phyloP scores from a whole-genome alignment of 345 rosid species.

The Balakata baccata region DNA sequence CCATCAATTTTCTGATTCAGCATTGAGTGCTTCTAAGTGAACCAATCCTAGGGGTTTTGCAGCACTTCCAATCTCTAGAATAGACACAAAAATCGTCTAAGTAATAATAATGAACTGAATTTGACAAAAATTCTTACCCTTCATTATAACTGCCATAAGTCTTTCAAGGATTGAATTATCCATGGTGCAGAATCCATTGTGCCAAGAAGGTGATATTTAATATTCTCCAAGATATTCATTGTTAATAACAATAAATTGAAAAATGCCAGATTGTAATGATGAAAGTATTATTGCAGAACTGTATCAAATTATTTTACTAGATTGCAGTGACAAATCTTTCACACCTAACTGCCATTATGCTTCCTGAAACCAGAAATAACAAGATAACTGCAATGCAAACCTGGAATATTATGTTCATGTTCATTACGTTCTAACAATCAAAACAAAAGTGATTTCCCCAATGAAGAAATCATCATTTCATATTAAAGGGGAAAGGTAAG shows the following conservation, averaged over 20 bases:
- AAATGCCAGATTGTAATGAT: not conserved
- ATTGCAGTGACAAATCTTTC: not conserved
- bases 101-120: not conserved
- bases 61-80: not conserved
- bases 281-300: not conserved
- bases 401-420: not conserved
- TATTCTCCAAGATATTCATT: not conserved
- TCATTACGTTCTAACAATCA: not conserved
- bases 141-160: not conserved
- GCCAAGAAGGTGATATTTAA: not conserved
- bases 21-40: not conserved
- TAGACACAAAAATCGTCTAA: not conserved
- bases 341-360: not conserved
- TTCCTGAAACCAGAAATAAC: not conserved
- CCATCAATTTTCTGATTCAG: not conserved
- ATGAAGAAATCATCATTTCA: not conserved
- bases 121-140: not conserved
- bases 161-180: not conserved
- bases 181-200: not conserved
- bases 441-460: not conserved
- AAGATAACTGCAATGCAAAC: not conserved
- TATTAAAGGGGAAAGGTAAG: not conserved
- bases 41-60: not conserved
- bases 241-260: not conserved
- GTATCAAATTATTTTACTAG: not conserved